Conservation (phyloP, 1,284 basidiomycete genomes). For the Amylostereum chailletii region DNA sequence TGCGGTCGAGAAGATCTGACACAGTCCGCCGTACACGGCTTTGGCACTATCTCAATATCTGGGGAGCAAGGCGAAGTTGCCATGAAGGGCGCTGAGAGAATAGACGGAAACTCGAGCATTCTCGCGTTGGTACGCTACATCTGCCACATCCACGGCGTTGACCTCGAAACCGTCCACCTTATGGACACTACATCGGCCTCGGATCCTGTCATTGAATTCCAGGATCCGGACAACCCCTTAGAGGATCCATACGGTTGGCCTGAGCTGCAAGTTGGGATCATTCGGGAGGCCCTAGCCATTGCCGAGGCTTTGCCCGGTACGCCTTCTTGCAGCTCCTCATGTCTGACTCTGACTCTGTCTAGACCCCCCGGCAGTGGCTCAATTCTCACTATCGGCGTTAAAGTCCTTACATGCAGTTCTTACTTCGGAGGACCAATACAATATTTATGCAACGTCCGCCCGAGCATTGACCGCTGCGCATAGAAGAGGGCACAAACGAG, state of each 20-base stretch:
- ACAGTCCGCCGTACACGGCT: not conserved
- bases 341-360: constrained; percentile 7
- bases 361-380: constrained; percentile 74
- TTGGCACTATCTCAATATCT: not conserved
- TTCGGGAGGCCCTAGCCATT: constrained; percentile 85
- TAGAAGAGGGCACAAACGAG: constrained; percentile 63
- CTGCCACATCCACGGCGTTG: constrained; percentile 71
- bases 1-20: constrained; percentile 57
- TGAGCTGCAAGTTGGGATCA: constrained; percentile 83
- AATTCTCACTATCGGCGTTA: constrained; percentile 72
- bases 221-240: constrained; percentile 31
- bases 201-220: constrained; percentile 14
- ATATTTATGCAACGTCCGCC: constrained; percentile 65
- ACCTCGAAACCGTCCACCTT: constrained; percentile 59
- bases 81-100: constrained; percentile 61
- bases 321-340: constrained; percentile 15
- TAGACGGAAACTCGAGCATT: constrained; percentile 74
- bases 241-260: constrained; percentile 80
- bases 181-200: constrained; percentile 18
- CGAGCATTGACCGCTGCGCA: constrained; percentile 65
- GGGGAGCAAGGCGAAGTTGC: constrained; percentile 44
- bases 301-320: constrained; percentile 86
- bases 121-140: constrained; percentile 65
- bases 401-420: constrained; percentile 61
- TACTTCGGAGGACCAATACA: constrained; percentile 64